These are phyloP conservation scores for Comarum palustre DNA, from an alignment of 306 rosid genomes.

Conservation along the genomic window DNA sequence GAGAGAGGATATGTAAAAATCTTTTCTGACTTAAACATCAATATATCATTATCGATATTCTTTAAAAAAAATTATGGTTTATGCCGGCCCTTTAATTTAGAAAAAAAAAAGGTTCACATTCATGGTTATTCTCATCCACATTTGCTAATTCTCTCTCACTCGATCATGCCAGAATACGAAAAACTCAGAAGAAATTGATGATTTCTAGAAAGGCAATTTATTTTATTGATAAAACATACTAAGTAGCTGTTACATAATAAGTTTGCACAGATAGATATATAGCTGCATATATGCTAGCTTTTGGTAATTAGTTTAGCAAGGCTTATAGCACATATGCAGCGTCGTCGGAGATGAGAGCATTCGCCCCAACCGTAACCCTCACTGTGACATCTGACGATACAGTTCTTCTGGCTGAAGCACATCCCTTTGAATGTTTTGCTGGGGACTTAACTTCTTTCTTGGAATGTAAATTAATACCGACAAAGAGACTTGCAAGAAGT, in stretches of 20 bases:
- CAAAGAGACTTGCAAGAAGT: conserved; percentile 9
- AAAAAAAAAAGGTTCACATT: too few relatives aligned
- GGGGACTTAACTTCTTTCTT: neutral
- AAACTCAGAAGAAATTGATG: too few relatives aligned
- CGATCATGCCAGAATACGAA: too few relatives aligned
- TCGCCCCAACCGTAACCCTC: conserved; percentile 9
- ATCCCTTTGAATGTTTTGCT: neutral
- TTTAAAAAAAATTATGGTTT: too few relatives aligned
- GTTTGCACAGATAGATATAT: neutral
- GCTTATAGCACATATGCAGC: neutral
- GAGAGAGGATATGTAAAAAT: too few relatives aligned
- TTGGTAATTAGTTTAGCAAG: neutral
- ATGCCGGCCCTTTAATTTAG: too few relatives aligned
- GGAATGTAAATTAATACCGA: neutral
- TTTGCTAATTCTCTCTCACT: too few relatives aligned
- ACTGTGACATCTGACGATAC: neutral
- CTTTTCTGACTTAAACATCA: too few relatives aligned
- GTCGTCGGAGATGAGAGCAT: neutral
- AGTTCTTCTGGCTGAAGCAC: neutral
- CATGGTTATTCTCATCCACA: too few relatives aligned
- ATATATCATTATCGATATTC: too few relatives aligned
- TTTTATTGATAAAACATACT: neutral
- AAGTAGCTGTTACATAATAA: neutral
- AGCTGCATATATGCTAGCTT: neutral
- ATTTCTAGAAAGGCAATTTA: neutral